Evolutionary conservation across 495 filamentous ascomycete species (phyloP).

Genomic region (Aspergillus sclerotioniger): DNA sequence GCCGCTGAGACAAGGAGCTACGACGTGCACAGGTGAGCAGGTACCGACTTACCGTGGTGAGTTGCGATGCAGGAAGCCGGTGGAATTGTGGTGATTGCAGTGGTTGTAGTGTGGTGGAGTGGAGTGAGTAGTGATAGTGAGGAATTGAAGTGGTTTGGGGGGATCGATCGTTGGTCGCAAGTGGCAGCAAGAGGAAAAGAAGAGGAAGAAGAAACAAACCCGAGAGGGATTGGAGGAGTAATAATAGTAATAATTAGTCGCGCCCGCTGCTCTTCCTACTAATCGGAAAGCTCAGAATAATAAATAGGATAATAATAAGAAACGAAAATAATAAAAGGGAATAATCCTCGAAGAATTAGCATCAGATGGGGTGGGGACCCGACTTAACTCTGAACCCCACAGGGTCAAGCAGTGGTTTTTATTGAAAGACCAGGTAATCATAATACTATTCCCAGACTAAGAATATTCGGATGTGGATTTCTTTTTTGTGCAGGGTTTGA

Average conservation of each 20-base stretch:
- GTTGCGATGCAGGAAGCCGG: not conserved
- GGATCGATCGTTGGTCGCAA: slow-evolving; percentile 1
- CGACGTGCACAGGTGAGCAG: not conserved
- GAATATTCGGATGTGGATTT: not conserved
- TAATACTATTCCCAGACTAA: no score
- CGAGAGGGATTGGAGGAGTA: not conserved
- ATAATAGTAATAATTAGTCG: not conserved
- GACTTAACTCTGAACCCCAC: slow-evolving; percentile 13
- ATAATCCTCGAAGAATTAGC: slow-evolving; percentile 13
- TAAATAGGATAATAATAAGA: slow-evolving; percentile 9
- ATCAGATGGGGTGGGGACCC: slow-evolving; percentile 17
- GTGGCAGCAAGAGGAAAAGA: slow-evolving; percentile 4
- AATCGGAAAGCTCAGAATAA: slow-evolving; percentile 12
- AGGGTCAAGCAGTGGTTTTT: slow-evolving; percentile 11
- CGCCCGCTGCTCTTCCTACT: not conserved
- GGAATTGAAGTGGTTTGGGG: not conserved
- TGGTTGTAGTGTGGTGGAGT: not conserved
- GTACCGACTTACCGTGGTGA: not conserved
- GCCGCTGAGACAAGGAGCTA: slow-evolving; percentile 5
- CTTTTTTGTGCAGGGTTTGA: not conserved
- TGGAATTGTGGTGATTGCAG: slow-evolving; percentile 1
- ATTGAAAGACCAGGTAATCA: slow-evolving; percentile 1
- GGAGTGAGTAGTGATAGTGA: not conserved
- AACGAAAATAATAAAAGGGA: slow-evolving; percentile 12
- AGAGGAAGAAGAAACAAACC: not conserved